phyloP scores from a whole-genome alignment of 495 filamentous ascomycete species.

The Penicillium cinerascens region DNA sequence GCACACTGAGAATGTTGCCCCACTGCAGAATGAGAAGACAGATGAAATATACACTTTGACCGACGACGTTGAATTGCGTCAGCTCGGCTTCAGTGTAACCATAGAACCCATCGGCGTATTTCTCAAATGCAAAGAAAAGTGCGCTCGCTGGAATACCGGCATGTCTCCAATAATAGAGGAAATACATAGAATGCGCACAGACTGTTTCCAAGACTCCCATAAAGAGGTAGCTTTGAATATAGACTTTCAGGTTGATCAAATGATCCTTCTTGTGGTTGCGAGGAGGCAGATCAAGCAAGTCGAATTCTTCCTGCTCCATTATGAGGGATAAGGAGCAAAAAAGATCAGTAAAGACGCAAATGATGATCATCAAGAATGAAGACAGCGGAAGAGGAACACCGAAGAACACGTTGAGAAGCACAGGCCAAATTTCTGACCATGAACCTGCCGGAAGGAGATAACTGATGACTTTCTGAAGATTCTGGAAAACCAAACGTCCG shows the following conservation, averaged over 20 bases:
- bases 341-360: conserved; percentile 34
- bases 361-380: conserved; percentile 67
- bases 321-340: too few relatives aligned
- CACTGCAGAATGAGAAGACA: conserved; percentile 51
- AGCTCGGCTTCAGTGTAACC: too few relatives aligned
- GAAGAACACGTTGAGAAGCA: conserved; percentile 63
- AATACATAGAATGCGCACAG: too few relatives aligned
- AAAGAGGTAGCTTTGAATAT: too few relatives aligned
- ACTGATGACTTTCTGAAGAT: conserved; percentile 53
- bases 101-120: too few relatives aligned
- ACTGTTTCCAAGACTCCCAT: too few relatives aligned
- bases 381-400: conserved; percentile 65
- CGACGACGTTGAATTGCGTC: conserved; percentile 30
- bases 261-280: too few relatives aligned
- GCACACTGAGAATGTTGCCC: conserved; percentile 63
- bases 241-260: too few relatives aligned
- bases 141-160: too few relatives aligned
- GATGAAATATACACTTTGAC: conserved; percentile 17
- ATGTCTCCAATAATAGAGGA: too few relatives aligned
- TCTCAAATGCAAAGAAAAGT: too few relatives aligned
- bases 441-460: conserved; percentile 61
- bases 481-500: conserved; percentile 47
- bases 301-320: background rate
- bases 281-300: background rate
- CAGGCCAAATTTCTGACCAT: conserved; percentile 67